Percentiles rank a stretch among this genome's conserved stretches.
These are phyloP conservation scores for Crucibulum laeve DNA, from an alignment of 768 basidiomycete species.

Conservation along the genomic window DNA sequence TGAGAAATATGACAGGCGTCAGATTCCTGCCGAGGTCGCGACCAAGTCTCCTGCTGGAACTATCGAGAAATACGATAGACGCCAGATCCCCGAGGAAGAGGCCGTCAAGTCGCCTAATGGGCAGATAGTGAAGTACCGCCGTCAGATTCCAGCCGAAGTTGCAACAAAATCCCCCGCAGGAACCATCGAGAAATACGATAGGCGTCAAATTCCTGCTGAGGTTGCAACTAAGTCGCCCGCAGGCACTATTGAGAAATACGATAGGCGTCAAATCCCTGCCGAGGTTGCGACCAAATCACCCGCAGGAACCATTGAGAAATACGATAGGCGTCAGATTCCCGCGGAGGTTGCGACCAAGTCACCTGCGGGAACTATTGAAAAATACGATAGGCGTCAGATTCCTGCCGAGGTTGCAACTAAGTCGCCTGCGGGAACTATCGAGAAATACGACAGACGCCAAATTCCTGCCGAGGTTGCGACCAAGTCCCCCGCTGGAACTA, in stretches of 20 bases:
- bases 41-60: slow-evolving; percentile 21
- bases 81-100: slow-evolving; percentile 18
- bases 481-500: slow-evolving; percentile 11
- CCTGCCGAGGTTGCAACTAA: slow-evolving; percentile 19
- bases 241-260: slow-evolving; percentile 37
- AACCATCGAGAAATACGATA: slow-evolving; percentile 12
- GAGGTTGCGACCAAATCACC: slow-evolving; percentile 21
- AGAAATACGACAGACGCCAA: slow-evolving; percentile 11
- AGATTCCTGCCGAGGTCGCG: slow-evolving; percentile 22
- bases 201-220: slow-evolving; percentile 15
- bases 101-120: slow-evolving; percentile 14
- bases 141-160: slow-evolving; percentile 17
- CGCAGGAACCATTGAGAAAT: slow-evolving; percentile 20
- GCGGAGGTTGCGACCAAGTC: slow-evolving; percentile 17
- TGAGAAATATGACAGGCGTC: slow-evolving; percentile 37
- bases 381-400: slow-evolving; percentile 13
- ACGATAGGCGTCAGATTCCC: slow-evolving; percentile 16
- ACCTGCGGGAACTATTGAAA: slow-evolving; percentile 9
- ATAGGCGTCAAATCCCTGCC: slow-evolving; percentile 28
- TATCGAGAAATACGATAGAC: slow-evolving; percentile 18
- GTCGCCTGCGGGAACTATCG: slow-evolving; percentile 18
- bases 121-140: slow-evolving; percentile 11
- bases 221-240: slow-evolving; percentile 15
- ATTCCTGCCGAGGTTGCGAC: slow-evolving; percentile 13
- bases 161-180: slow-evolving; percentile 12